A percentile compares a stretch with the other conserved stretches of the same genome.
Evolutionary conservation across 257 asterid species (phyloP).

Genomic region (Solanum stenotomum): DNA sequence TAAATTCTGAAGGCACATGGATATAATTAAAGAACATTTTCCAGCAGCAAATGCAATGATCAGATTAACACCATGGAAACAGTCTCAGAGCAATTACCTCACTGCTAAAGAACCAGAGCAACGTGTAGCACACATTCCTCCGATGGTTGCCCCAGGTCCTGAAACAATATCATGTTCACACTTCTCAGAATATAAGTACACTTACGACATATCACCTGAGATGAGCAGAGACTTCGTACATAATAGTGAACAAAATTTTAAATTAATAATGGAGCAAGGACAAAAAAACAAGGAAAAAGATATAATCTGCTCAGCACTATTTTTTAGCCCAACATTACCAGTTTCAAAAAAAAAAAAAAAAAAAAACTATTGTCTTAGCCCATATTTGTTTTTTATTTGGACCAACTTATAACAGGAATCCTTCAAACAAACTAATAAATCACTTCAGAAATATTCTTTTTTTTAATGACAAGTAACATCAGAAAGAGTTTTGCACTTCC

Average conservation of each 20-base stretch:
- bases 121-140: slow-evolving; percentile 99
- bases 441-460: neutral
- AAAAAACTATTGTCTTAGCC: neutral
- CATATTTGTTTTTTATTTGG: neutral
- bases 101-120: slow-evolving; percentile 99
- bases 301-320: neutral
- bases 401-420: neutral
- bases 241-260: neutral
- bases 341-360: no score
- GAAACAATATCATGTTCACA: slow-evolving; percentile 6
- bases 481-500: neutral
- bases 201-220: neutral
- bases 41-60: neutral
- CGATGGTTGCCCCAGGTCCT: slow-evolving; percentile 99
- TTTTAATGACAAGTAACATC: neutral
- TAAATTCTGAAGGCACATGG: neutral
- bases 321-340: neutral
- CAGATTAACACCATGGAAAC: neutral
- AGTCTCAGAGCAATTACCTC: slow-evolving; percentile 43
- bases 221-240: neutral
- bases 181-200: neutral
- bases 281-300: neutral
- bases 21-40: neutral
- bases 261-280: neutral
- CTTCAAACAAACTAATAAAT: neutral